Base-by-base conservation (phyloP, 2,329 filamentous ascomycete species). In the Laburnicola sp. region DNA sequence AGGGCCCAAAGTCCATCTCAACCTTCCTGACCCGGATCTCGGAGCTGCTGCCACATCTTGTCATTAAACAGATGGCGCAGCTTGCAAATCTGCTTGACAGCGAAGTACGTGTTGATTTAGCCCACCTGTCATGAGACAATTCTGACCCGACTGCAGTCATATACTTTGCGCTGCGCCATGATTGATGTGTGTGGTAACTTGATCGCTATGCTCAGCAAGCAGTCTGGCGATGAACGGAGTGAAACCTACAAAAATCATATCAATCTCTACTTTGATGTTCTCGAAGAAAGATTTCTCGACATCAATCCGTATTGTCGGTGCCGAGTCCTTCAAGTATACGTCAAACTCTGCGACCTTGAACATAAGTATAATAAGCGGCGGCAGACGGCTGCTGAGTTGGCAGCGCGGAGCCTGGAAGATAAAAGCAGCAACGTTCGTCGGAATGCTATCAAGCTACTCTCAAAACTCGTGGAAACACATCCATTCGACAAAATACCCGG, bases 171-270 rank as follows among this genome's bases (percentile, higher is more conserved):
- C 51, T 97, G 91, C 69, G 90, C 94, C 3, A 83, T 99, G 43
- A 95, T 99, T 53, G 94, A 99, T 72, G 92, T 99, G 5, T 97
- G 92, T 70, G 95, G 94, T 45, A 97, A 99, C 73, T 85, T 99
- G 75, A 89, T 99, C 65, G 83, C 85, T 11, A 89, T 97, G 74
- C 82, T 99, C 37, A 96, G 88, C 74, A 93, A 88, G 67, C 88
- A 95, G 64, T 91, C 95, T 53, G 75, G 74, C 38, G 74, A 75
- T 67, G 93, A 97, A 70, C 85, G 90, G 45, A 89, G 87, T 63
- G 93, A 97, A 63, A 94, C 94, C 70, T 87, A 93, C 77, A 96
- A 96, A 73, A 91, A 88, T 0, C 94, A 99, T 70, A 88, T 99
- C 54, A 94, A 95, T 60, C 91, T 92, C 21, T 99, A 97, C 70